These are phyloP conservation scores for Cryphonectria naterciae DNA, from an alignment of 2,329 filamentous ascomycete genomes.

Conservation along the genomic window DNA sequence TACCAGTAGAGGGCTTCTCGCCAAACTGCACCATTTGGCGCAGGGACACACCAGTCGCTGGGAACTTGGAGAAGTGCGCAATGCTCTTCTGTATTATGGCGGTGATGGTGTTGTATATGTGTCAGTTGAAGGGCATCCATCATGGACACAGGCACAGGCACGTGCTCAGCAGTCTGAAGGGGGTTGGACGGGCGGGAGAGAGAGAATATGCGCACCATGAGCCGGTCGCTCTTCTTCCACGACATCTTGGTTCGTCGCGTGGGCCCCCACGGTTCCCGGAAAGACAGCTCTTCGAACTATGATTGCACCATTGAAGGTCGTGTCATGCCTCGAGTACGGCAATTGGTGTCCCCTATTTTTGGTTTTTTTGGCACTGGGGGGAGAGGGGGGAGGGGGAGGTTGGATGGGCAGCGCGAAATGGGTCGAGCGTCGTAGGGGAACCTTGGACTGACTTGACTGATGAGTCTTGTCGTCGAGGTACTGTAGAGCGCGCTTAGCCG, in stretches of 20 bases:
- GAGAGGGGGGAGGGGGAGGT: background rate
- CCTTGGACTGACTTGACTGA: background rate
- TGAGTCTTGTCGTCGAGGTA: slow-evolving; percentile 16
- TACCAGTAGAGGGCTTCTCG: slow-evolving; percentile 88
- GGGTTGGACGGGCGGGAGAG: background rate
- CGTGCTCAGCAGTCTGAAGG: background rate
- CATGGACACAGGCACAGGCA: background rate
- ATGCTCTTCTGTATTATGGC: slow-evolving; percentile 69
- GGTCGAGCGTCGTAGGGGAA: background rate
- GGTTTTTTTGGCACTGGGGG: background rate
- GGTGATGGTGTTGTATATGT: too few relatives aligned
- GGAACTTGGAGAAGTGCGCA: slow-evolving; percentile 95
- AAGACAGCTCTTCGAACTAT: slow-evolving; percentile 22
- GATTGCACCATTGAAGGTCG: slow-evolving; percentile 27
- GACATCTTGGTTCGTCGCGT: slow-evolving; percentile 65
- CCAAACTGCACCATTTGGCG: slow-evolving; percentile 99
- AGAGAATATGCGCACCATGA: slow-evolving; percentile 62
- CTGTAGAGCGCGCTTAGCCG: slow-evolving; percentile 20
- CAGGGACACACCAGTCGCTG: slow-evolving; percentile 92
- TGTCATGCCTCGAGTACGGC: background rate
- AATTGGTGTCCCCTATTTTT: background rate
- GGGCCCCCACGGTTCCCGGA: slow-evolving; percentile 29
- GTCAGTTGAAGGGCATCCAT: background rate
- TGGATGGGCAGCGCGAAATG: background rate
- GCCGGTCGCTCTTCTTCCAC: slow-evolving; percentile 86